Evolutionary conservation across 2,329 filamentous ascomycete genomes (phyloP), one percentile per base, ranked within the genome.

Genomic region (Camptophora hylomeconis): DNA sequence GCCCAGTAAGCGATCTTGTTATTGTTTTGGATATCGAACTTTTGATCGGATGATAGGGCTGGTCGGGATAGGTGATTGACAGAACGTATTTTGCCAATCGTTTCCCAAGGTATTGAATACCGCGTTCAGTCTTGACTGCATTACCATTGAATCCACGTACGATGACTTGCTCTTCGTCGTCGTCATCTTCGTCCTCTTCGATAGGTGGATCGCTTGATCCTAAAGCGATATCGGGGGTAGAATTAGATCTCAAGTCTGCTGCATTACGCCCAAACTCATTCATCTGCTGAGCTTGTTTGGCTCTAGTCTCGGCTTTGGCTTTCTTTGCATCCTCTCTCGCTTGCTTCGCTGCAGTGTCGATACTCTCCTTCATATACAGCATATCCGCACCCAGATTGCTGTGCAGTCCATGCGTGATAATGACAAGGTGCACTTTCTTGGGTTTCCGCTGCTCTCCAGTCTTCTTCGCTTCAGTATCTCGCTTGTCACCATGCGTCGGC

Each of bases 41-140:
- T 46, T 72, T 73, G 23, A 65, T 50, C 1, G 87, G 86, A 2
- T 86, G 62, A 45, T 77, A 92, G 4, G 87, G 84, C 46, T 95
- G 86, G 47, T 94, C 84, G 1, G 89, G 89, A 49, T 92, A 93
- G 17, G 87, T 93, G 59, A 93, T 75, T 29, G 77, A 70, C 23
- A 98, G 64, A 17, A 95, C 72, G 50, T 87, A 92, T 59, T 86
- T 86, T 12, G 89, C 89, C 15, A 98, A 69, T 28, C 89, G 72
- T 53, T 95, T 95, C 12, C 89, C 89, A 4, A 98, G 69, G 53
- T 93, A 98, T 52, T 95, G 93, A 47, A 98, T 95, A 10, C 89
- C 89, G 40, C 78, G 75, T 56, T 98, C 89, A 2, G 89, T 98
- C 33, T 80, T 77, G 20, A 70, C 65, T 17, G 62, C 53, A 38